Evolutionary conservation across 169 alveolate genomes (phyloP), one percentile per base, ranked within the genome.

Genomic region (Cryptosporidium muris): DNA sequence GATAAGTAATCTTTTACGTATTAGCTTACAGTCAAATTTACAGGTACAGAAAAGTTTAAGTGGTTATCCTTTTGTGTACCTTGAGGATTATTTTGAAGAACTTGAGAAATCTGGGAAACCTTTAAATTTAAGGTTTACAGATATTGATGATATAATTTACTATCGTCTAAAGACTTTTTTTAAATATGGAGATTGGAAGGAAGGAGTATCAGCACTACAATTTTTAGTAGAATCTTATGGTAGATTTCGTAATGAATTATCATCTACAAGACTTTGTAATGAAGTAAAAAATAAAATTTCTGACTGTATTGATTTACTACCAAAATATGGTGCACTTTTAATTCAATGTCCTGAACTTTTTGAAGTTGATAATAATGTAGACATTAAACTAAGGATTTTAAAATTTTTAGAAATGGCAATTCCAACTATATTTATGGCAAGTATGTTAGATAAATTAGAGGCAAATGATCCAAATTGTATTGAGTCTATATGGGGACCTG

Each of bases 331-430:
- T 74, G 85, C 85, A 60, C 49, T 74, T 8, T 58, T 74, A 16
- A 74, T 74, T 36, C 85, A 74, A 9, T 74, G 85, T 47, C 85
- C 85, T 11, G 85, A 74, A 60, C 67, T 74, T 11, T 74, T 74
- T 40, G 85, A 74, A 54, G n/a, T 53, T 37, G 9, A 16, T 34
- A 58, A 11, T 62, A 7, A 2, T 11, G 2, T 12, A 36, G 67
- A 58, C 3, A 56, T 56, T 56, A 37, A n/a, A 64, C 54, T 62
- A 2, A 51, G 51, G 45, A 58, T 74, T 60, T 58, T 68, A 43
- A 63, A 74, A 14, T 51, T 74, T 9, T 74, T 74, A 11, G 85
- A 74, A 45, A 16, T 45, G 9, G 47, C 53, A 8, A 14, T 74
- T 56, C 74, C 85, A 2, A 54, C 25, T 48, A 48, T 51, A 43